phyloP scores from a whole-genome alignment of 257 asterid species.

The Penstemon davidsonii region DNA sequence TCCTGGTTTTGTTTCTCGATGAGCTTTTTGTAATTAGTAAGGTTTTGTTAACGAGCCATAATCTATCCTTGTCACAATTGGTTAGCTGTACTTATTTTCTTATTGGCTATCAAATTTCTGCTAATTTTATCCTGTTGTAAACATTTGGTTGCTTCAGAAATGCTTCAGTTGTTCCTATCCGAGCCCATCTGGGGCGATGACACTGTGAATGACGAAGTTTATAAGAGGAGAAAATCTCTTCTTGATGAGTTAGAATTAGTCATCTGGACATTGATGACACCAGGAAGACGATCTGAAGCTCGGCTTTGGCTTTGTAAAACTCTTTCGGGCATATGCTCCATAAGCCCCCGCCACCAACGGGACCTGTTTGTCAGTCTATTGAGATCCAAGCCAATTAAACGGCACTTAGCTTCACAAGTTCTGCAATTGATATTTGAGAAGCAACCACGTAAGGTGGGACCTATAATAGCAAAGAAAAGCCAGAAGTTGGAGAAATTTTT shows the following conservation, averaged over 20 bases:
- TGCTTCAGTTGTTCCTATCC: conserved; percentile 68
- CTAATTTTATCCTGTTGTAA: conserved; percentile 22
- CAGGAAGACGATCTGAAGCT: conserved; percentile 74
- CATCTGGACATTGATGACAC: conserved; percentile 65
- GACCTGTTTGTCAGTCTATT: conserved; percentile 66
- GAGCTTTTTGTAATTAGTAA: background rate
- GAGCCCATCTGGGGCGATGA: conserved; percentile 44
- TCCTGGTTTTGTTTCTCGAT: background rate
- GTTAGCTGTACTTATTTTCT: background rate
- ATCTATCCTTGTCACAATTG: conserved; percentile 9
- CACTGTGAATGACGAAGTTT: conserved; percentile 33
- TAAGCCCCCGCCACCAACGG: conserved; percentile 50
- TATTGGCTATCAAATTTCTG: background rate
- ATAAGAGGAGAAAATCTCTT: conserved; percentile 42
- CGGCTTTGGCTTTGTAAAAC: conserved; percentile 88
- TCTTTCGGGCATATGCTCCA: conserved; percentile 56
- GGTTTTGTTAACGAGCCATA: too few relatives aligned
- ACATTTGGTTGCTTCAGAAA: conserved; percentile 31
- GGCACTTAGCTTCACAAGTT: conserved; percentile 66
- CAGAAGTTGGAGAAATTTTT: conserved; percentile 67
- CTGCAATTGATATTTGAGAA: conserved; percentile 70
- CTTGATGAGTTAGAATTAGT: conserved; percentile 59
- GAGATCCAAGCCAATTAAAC: conserved; percentile 54
- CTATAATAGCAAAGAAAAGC: conserved; percentile 73
- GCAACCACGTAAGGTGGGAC: conserved; percentile 66